phyloP scores from a whole-genome alignment of 768 basidiomycete species.

The Nidularia pulvinata region DNA sequence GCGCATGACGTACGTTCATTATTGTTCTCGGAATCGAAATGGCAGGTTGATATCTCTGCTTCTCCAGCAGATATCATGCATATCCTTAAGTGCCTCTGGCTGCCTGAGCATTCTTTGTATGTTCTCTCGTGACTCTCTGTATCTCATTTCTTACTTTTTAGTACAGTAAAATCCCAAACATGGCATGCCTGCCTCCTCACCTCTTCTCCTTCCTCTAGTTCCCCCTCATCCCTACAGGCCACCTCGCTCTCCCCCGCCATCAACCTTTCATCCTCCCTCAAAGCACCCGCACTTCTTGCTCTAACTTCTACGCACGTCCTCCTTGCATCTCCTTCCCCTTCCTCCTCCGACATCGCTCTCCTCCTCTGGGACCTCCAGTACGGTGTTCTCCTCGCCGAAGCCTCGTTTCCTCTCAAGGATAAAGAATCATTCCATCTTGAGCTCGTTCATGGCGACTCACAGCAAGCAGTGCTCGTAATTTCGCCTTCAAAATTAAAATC shows the following conservation, averaged over 20 bases:
- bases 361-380: slow-evolving; percentile 74
- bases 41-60: slow-evolving; percentile 3
- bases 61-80: slow-evolving; percentile 29
- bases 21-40: background rate
- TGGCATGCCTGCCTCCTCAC: slow-evolving; percentile 24
- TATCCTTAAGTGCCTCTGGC: slow-evolving; percentile 47
- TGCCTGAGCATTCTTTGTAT: slow-evolving; percentile 49
- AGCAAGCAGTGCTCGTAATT: slow-evolving; percentile 53
- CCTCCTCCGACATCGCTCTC: slow-evolving; percentile 44
- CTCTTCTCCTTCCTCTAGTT: slow-evolving; percentile 9
- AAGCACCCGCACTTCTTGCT: slow-evolving; percentile 36
- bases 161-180: slow-evolving; percentile 36
- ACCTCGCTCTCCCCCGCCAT: slow-evolving; percentile 12
- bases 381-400: slow-evolving; percentile 58
- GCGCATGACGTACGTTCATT: slow-evolving; percentile 22
- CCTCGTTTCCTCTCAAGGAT: slow-evolving; percentile 38
- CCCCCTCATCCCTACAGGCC: slow-evolving; percentile 12
- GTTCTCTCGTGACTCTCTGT: slow-evolving; percentile 7
- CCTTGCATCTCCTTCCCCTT: slow-evolving; percentile 38
- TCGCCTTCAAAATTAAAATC: slow-evolving; percentile 22
- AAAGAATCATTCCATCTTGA: slow-evolving; percentile 20
- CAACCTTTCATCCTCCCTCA: slow-evolving; percentile 28
- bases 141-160: background rate
- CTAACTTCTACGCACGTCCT: slow-evolving; percentile 60
- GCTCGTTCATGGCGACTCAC: slow-evolving; percentile 29